Evolutionary conservation across 2,329 filamentous ascomycete species (phyloP).

Genomic region (Sclerotinia sclerotiorum): DNA sequence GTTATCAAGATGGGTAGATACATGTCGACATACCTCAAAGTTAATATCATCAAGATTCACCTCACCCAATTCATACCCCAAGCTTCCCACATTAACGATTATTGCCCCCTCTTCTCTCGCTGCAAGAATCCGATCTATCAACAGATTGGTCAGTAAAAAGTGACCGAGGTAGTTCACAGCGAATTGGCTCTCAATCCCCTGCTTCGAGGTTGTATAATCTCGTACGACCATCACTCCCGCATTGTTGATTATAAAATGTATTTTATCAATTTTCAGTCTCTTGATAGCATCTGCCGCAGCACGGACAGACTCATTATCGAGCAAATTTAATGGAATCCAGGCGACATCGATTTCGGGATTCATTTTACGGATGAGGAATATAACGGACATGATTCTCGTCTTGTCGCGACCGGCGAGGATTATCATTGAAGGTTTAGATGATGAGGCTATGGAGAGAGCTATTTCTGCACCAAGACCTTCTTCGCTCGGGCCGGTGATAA

Average conservation of each 20-base stretch:
- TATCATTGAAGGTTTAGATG: constrained; percentile 10
- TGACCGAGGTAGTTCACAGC: constrained; percentile 37
- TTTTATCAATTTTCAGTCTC: constrained; percentile 36
- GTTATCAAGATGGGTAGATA: background rate
- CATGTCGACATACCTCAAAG: constrained; percentile 32
- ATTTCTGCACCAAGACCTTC: background rate
- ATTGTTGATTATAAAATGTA: constrained; percentile 48
- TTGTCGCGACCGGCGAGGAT: background rate
- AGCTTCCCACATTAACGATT: constrained; percentile 45
- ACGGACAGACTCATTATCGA: background rate
- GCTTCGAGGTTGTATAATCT: constrained; percentile 37
- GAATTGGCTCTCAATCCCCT: constrained; percentile 44
- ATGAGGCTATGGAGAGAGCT: constrained; percentile 7
- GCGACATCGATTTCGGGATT: background rate
- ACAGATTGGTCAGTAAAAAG: constrained; percentile 38
- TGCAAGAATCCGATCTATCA: constrained; percentile 32
- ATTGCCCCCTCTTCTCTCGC: constrained; percentile 29
- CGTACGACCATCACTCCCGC: constrained; percentile 45
- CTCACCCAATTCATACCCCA: constrained; percentile 42
- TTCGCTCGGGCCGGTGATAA: constrained; percentile 2
- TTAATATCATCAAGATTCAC: constrained; percentile 44
- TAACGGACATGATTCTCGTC: background rate
- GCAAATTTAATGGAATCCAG: background rate
- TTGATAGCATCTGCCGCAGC: constrained; percentile 1
- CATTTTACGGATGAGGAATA: background rate